Percentiles rank a stretch among this genome's conserved stretches.
Evolutionary conservation across 2,329 filamentous ascomycete genomes (phyloP).

Genomic region (Cercospora sojina): DNA sequence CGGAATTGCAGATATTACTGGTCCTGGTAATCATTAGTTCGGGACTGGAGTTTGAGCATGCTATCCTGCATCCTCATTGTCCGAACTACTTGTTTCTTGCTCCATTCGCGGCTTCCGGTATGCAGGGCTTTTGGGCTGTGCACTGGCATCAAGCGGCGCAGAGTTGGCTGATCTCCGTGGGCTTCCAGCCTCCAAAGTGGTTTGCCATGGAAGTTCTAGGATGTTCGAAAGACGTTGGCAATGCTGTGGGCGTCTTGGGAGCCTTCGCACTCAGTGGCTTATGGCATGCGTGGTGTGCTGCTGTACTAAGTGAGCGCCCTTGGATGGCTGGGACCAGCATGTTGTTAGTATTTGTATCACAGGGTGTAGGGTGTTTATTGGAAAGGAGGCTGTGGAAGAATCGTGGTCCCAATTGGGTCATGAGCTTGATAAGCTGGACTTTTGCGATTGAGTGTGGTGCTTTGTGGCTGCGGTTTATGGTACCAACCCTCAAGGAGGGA

Average conservation of each 20-base stretch:
- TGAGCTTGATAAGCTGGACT: conserved; percentile 8
- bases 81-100: not conserved
- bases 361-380: conserved; percentile 15
- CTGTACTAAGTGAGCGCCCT: not conserved
- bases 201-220: not conserved
- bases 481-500: not conserved
- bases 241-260: conserved; percentile 7
- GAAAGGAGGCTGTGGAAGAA: conserved; percentile 10
- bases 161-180: conserved; percentile 9
- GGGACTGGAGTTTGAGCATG: conserved; percentile 5
- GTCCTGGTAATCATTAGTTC: conserved; percentile 3
- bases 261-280: conserved; percentile 15
- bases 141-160: conserved; percentile 18
- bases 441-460: conserved; percentile 13
- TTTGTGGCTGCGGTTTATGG: not conserved
- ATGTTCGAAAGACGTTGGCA: not conserved
- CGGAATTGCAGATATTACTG: conserved; percentile 8
- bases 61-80: conserved; percentile 1
- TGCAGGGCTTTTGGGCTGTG: conserved; percentile 10
- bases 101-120: conserved; percentile 9
- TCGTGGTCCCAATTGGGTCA: not conserved
- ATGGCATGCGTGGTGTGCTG: conserved; percentile 18
- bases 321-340: conserved; percentile 4
- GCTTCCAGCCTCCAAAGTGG: conserved; percentile 1
- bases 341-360: conserved; percentile 11